These are phyloP conservation scores for Cladosporium sp. DNA, from an alignment of 2,329 filamentous ascomycete species.

Conservation along the genomic window DNA sequence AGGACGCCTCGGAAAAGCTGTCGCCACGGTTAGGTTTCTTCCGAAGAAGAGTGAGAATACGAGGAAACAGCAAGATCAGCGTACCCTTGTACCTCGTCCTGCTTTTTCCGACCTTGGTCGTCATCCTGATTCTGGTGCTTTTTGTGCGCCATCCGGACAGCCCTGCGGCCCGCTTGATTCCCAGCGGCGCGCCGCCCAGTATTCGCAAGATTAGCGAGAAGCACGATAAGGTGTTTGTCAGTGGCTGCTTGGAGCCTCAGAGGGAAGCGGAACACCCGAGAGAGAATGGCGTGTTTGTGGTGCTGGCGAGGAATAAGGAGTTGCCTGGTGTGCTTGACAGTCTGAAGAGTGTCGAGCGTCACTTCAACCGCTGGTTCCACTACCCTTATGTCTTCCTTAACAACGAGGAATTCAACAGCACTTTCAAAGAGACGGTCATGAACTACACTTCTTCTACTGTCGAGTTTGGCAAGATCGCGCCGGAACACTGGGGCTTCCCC, in stretches of 20 bases:
- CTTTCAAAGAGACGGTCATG: slow-evolving; percentile 78
- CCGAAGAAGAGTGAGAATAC: slow-evolving; percentile 75
- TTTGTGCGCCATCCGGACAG: slow-evolving; percentile 84
- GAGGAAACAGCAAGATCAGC: slow-evolving; percentile 85
- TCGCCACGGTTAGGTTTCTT: slow-evolving; percentile 68
- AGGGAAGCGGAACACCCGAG: slow-evolving; percentile 71
- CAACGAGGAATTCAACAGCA: slow-evolving; percentile 92
- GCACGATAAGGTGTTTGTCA: slow-evolving; percentile 92
- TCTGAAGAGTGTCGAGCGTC: slow-evolving; percentile 93
- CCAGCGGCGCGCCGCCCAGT: slow-evolving; percentile 76
- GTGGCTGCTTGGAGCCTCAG: slow-evolving; percentile 69
- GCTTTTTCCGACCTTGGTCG: slow-evolving; percentile 83
- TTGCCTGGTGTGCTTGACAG: slow-evolving; percentile 93
- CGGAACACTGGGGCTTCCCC: slow-evolving; percentile 91
- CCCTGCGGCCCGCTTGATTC: slow-evolving; percentile 75
- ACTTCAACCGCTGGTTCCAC: slow-evolving; percentile 98
- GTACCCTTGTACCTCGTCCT: slow-evolving; percentile 89
- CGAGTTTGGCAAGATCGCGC: slow-evolving; percentile 90
- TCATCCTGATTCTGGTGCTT: slow-evolving; percentile 83
- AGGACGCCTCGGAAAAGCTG: slow-evolving; percentile 36
- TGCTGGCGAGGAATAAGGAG: slow-evolving; percentile 93
- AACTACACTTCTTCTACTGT: slow-evolving; percentile 85
- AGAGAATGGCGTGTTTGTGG: slow-evolving; percentile 92
- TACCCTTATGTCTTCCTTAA: slow-evolving; percentile 99
- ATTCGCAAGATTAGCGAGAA: slow-evolving; percentile 94